These are phyloP conservation scores for Erigeron canadensis DNA, from an alignment of 129 eudicot species.

Conservation along the genomic window DNA sequence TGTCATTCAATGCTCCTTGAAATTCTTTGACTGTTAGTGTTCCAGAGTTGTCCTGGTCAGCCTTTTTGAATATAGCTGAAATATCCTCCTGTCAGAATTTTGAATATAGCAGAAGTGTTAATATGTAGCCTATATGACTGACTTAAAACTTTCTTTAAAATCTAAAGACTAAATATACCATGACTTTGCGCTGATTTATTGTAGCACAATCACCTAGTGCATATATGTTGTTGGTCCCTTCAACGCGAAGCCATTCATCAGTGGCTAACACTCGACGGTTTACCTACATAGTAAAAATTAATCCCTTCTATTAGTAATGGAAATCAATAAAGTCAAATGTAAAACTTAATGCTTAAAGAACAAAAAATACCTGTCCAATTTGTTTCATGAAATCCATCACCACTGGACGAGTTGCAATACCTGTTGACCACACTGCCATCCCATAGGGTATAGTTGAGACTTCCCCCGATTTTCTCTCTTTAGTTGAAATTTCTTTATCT, in stretches of 20 bases:
- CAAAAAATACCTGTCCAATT: conserved; percentile 64
- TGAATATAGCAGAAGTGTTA: neutral
- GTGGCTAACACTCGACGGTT: conserved; percentile 90
- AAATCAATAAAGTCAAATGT: conserved; percentile 7
- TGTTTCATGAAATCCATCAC: conserved; percentile 87
- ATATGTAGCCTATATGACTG: neutral
- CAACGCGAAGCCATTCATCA: conserved; percentile 93
- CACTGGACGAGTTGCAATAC: conserved; percentile 95
- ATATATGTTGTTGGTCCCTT: conserved; percentile 60
- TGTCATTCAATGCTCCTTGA: conserved; percentile 75
- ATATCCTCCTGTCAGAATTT: conserved; percentile 56
- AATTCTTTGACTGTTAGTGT: conserved; percentile 76
- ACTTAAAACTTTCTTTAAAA: neutral
- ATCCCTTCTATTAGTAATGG: neutral
- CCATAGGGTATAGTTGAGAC: conserved; percentile 74
- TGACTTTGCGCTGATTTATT: conserved; percentile 83
- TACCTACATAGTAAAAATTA: conserved; percentile 34
- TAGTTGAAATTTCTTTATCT: conserved; percentile 70
- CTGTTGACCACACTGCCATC: conserved; percentile 94
- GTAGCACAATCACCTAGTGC: conserved; percentile 95
- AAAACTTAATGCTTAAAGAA: neutral
- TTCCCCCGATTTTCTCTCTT: conserved; percentile 62
- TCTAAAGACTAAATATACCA: conserved; percentile 41
- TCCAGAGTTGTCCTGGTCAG: conserved; percentile 81
- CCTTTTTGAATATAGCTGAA: conserved; percentile 70